Evolutionary conservation across 225 moss, liverwort and hornwort genomes (phyloP), one percentile per base, ranked within the genome.

Genomic region (Pseudoscleropodium purum): DNA sequence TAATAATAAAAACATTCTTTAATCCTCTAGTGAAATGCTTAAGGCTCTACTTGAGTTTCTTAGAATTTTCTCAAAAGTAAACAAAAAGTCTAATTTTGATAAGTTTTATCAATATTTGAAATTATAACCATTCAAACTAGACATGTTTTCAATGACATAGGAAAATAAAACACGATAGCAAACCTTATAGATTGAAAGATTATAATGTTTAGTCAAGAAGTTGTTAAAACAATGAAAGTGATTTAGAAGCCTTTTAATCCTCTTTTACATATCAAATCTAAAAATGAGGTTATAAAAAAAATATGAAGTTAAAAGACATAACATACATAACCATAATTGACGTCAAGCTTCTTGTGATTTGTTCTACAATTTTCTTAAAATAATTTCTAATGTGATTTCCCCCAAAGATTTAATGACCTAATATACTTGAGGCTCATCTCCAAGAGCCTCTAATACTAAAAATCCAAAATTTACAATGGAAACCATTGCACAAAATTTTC

Each of bases 351-450:
- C 0, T 70, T 21, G 37, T 37, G 21, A 68, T 37, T 20, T n/a
- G 20, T 4, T 21, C n/a, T n/a, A 21, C 2, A 21, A 21, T 24
- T 14, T 18, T 20, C 20, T 10, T 14, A 19, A 41, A 2, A 0
- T 12, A 10, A 12, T 21, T n/a, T 37, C 20, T 4, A 25, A 41
- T 72, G 41, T 25, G 15, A 39, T 36, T n/a, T 25, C 8, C 4
- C 3, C 2, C 13, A 25, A 39, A 70, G 24, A 39, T 70, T 9
- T 49, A 10, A 49, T 49, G 49, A 49, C 9, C 12, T 4, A 39
- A 14, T 25, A 8, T 24, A 70, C 1, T 41, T 39, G 13, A 39
- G 24, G 24, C 6, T 70, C 39, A 70, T 39, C 13, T 24, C 24
- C 0, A 70, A 70, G 7, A 70, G 11, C 4, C 11, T 21, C n/a